A percentile compares a stretch with the other conserved stretches of the same genome.
Evolutionary conservation across 2,329 filamentous ascomycete species (phyloP).

Genomic region (Intubia oerlemansii): DNA sequence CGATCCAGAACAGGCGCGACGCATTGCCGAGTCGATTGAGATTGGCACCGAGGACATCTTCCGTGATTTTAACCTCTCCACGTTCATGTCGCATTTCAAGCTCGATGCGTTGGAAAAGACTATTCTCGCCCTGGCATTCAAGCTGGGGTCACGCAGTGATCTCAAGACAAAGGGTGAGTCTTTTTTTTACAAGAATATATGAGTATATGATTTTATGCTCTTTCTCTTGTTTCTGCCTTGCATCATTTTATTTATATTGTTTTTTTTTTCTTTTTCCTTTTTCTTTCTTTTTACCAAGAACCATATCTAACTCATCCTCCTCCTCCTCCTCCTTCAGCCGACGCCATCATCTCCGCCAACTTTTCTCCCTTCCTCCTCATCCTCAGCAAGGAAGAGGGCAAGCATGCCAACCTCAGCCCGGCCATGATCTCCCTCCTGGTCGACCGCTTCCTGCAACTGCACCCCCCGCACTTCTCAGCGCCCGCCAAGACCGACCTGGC

Average conservation of each 20-base stretch:
- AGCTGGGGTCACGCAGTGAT: constrained; percentile 58
- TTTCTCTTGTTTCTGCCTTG: no score
- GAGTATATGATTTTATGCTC: constrained; percentile 1
- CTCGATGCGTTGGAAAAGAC: constrained; percentile 76
- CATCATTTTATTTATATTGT: no score
- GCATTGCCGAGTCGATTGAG: constrained; percentile 87
- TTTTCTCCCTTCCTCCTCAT: constrained; percentile 58
- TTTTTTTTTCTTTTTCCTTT: neutral
- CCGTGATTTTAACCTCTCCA: constrained; percentile 86
- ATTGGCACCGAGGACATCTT: constrained; percentile 81
- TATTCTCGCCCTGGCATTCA: constrained; percentile 73
- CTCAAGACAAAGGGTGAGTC: constrained; percentile 68
- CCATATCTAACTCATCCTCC: neutral
- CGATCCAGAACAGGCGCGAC: constrained; percentile 63
- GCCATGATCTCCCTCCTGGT: constrained; percentile 60
- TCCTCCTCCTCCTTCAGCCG: no score
- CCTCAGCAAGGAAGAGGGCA: constrained; percentile 42
- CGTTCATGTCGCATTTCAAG: constrained; percentile 91
- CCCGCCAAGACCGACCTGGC: constrained; percentile 44
- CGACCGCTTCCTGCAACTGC: constrained; percentile 71
- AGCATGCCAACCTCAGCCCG: constrained; percentile 43
- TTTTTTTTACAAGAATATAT: constrained; percentile 4
- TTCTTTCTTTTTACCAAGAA: neutral
- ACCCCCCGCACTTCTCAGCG: constrained; percentile 68
- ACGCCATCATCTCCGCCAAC: constrained; percentile 71